These are phyloP conservation scores for Lasiosphaeria hispida DNA, from an alignment of 495 filamentous ascomycete species.

Conservation along the genomic window DNA sequence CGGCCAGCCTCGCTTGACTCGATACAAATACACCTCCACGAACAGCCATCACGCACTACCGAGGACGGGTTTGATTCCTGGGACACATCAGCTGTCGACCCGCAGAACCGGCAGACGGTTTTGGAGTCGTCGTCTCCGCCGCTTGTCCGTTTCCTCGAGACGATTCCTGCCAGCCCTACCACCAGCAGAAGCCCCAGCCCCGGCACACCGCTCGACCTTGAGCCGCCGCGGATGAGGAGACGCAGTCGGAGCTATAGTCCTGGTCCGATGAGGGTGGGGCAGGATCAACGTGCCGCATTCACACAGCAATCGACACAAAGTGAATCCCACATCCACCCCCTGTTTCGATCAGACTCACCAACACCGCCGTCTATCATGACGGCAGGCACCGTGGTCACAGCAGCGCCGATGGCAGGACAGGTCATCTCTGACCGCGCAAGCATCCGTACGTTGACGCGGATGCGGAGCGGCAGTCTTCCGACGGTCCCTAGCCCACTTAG, in stretches of 20 bases:
- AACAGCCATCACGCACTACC: conserved; percentile 14
- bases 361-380: conserved; percentile 65
- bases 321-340: conserved; percentile 79
- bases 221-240: conserved; percentile 36
- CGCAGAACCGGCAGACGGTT: conserved; percentile 55
- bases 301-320: conserved; percentile 41
- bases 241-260: conserved; percentile 48
- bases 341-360: conserved; percentile 75
- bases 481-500: conserved; percentile 52
- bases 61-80: conserved; percentile 66
- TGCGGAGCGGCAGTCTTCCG: conserved; percentile 65
- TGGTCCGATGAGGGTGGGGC: conserved; percentile 21
- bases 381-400: conserved; percentile 67
- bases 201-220: conserved; percentile 42
- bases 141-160: conserved; percentile 50
- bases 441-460: conserved; percentile 56
- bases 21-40: conserved; percentile 28
- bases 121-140: conserved; percentile 43
- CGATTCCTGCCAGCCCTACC: conserved; percentile 59
- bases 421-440: conserved; percentile 58
- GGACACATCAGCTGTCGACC: conserved; percentile 63
- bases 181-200: conserved; percentile 50
- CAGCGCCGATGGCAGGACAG: conserved; percentile 67
- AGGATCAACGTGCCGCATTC: conserved; percentile 32
- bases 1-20: conserved; percentile 40